Conservation (phyloP, 139 green algal species). For the Diplosphaera chodatii region DNA sequence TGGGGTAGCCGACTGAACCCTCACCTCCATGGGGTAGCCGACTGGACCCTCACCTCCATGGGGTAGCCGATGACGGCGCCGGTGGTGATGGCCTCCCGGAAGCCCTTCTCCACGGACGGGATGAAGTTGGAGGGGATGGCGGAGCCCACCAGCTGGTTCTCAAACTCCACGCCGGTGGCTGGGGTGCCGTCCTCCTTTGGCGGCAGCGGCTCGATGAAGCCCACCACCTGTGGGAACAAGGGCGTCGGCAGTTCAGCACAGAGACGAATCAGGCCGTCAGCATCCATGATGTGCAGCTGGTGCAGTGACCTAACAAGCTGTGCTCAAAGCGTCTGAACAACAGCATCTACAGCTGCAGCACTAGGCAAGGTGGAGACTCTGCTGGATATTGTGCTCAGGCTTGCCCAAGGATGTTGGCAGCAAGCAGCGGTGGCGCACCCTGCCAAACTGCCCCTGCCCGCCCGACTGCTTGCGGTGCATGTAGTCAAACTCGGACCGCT, state of each 20-base stretch:
- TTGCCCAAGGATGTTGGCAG: no score
- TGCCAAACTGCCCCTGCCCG: constrained; percentile 72
- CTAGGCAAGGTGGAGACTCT: no score
- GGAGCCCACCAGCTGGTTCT: constrained; percentile 77
- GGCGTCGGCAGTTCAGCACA: no score
- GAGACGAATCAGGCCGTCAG: not conserved
- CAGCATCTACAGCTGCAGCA: no score
- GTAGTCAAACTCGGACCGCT: constrained; percentile 88
- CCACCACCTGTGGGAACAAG: constrained; percentile 26
- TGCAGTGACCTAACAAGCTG: no score
- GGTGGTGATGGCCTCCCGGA: constrained; percentile 81
- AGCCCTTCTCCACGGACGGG: constrained; percentile 80
- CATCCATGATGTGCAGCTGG: no score
- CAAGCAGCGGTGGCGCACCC: constrained; percentile 35
- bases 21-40: no score
- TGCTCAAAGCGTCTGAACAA: no score
- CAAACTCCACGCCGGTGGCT: constrained; percentile 56
- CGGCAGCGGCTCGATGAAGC: constrained; percentile 69
- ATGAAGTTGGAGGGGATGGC: constrained; percentile 83
- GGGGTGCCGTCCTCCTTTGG: constrained; percentile 28
- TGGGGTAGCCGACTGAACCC: not conserved
- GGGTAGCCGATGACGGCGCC: constrained; percentile 82
- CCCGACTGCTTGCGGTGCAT: constrained; percentile 98
- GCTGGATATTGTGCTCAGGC: no score
- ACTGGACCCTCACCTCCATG: constrained; percentile 65